phyloP scores from a whole-genome alignment of 2,329 filamentous ascomycete genomes.

The Pseudogymnoascus sp. region DNA sequence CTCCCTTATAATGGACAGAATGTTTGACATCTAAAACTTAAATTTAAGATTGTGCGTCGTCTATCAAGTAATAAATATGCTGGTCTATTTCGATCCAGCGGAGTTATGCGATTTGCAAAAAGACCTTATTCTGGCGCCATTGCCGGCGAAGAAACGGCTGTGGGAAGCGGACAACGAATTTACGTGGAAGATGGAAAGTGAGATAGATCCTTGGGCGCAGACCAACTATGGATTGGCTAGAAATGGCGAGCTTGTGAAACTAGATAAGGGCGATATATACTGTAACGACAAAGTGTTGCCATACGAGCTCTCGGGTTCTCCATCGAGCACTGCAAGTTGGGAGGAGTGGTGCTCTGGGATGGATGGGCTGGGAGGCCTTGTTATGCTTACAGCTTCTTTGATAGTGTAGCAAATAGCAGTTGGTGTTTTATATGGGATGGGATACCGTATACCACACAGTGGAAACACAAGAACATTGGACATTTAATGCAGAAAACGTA shows the following conservation, averaged over 20 bases:
- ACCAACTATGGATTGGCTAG: conserved; percentile 27
- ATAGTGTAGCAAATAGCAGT: conserved; percentile 14
- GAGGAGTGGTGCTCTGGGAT: conserved; percentile 40
- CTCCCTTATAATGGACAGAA: background rate
- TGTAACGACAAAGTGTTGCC: conserved; percentile 22
- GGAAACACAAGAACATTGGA: background rate
- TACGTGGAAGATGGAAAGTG: conserved; percentile 30
- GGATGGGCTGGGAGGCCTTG: conserved; percentile 37
- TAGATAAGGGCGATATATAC: conserved; percentile 23
- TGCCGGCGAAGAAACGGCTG: conserved; percentile 35
- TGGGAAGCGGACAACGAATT: conserved; percentile 36
- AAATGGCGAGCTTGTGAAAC: conserved; percentile 29
- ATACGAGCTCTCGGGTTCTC: conserved; percentile 16
- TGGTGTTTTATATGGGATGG: background rate
- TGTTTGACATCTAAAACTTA: conserved; percentile 14
- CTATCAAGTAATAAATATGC: conserved; percentile 35
- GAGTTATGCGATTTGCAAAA: conserved; percentile 30
- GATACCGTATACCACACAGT: background rate
- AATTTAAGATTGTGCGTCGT: conserved; percentile 32
- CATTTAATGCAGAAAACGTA: background rate
- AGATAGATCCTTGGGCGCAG: conserved; percentile 20
- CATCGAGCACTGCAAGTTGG: conserved; percentile 29
- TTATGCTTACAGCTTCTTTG: conserved; percentile 38
- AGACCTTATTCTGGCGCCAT: conserved; percentile 35
- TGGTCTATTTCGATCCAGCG: conserved; percentile 37